Conservation (phyloP, 129 eudicot species). For the Centella asiatica region DNA sequence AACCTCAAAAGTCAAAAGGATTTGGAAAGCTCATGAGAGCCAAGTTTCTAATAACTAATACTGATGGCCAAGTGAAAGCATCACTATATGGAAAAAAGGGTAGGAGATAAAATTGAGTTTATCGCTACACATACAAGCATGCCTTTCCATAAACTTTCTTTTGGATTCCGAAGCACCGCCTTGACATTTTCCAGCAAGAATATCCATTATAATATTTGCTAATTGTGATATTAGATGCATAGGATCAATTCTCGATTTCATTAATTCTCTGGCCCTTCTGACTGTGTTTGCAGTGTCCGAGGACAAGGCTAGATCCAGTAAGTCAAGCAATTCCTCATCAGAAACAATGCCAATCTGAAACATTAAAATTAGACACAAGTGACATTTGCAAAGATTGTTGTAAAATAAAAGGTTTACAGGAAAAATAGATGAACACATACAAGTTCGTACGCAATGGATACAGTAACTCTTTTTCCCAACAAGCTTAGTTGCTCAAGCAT, state of each 20-base stretch:
- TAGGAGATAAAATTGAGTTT: not conserved
- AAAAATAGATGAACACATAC: conserved; percentile 35
- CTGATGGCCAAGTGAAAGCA: not conserved
- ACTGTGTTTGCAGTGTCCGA: conserved; percentile 83
- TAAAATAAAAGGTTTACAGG: not conserved
- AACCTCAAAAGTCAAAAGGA: too few relatives aligned
- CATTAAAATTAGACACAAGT: conserved; percentile 1
- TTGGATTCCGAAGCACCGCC: conserved; percentile 53
- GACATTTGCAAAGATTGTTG: not conserved
- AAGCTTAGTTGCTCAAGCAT: conserved; percentile 91
- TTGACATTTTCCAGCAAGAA: conserved; percentile 78
- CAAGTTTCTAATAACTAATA: not conserved
- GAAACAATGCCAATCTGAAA: conserved; percentile 87
- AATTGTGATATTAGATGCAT: conserved; percentile 81
- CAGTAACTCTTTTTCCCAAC: conserved; percentile 68
- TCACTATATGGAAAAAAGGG: not conserved
- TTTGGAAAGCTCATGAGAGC: not conserved
- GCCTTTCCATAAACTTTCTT: conserved; percentile 52
- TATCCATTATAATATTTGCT: conserved; percentile 89
- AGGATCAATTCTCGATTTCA: conserved; percentile 85
- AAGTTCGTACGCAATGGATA: conserved; percentile 62
- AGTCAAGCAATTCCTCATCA: conserved; percentile 86
- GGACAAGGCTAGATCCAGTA: conserved; percentile 78
- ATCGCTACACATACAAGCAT: conserved; percentile 54
- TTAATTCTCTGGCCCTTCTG: conserved; percentile 76